Evolutionary conservation across 768 basidiomycete species (phyloP), one percentile per base, ranked within the genome.

Genomic region (Tephrocybe sp.): DNA sequence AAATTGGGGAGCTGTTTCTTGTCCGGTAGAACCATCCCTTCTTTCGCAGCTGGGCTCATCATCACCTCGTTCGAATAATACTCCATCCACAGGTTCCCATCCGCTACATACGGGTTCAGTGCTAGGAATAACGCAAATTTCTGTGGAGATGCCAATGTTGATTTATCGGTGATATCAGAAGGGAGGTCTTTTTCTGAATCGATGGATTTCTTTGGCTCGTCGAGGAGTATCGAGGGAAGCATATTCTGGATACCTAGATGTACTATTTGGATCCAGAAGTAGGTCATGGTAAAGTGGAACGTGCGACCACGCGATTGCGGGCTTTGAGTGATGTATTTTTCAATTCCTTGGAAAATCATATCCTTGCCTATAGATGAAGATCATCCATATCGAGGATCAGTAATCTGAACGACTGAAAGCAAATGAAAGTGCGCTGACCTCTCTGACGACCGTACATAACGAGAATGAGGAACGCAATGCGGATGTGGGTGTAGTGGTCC

Each of bases 261-360:
- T 12, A 76, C 73, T 20, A 76, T 66, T 55, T 78, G 74, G 46
- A 77, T 72, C 75, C 77, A 77, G 59, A 77, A 76, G 51, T 76
- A 78, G 0, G 77, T 74, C 76, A 78, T 75, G 16, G 74, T 74
- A 35, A 75, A 48, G 49, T 77, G 72, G 56, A 75, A 77, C 19
- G 69, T 61, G 19, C 69, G 67, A 5, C 65, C 67, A 3, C 62
- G 65, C 3, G 72, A 69, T 41, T 72, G 68, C 22, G 64, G 39
- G 56, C 67, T 73, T 44, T 66, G 48, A 10, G 60, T 45, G 48
- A 73, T 73, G 50, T 78, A 76, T 12, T 60, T 61, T 45, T 72
- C 62, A 5, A 77, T 61, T 4, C 75, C 72, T 35, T 71, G 55
- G 52, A 78, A 74, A 35, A 77, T 70, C 61, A 71, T 66, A 38